These are phyloP conservation scores for Rhizopogon vesiculosus DNA, from an alignment of 768 basidiomycete genomes.

Conservation along the genomic window DNA sequence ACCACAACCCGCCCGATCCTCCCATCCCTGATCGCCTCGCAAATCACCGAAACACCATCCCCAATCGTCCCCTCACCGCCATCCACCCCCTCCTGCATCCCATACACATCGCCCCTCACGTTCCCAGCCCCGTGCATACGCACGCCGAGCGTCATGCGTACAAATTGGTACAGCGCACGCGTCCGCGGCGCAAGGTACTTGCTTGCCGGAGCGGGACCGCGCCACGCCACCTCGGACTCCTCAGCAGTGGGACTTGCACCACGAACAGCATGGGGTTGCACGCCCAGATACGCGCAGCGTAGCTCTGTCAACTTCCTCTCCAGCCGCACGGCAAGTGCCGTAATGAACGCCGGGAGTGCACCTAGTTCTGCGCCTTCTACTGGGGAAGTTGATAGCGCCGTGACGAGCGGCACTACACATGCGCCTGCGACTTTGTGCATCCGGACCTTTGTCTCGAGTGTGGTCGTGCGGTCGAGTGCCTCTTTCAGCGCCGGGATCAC, in stretches of 20 bases:
- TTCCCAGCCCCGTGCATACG: constrained; percentile 81
- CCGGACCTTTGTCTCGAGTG: constrained; percentile 64
- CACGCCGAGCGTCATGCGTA: constrained; percentile 67
- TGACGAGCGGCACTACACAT: constrained; percentile 56
- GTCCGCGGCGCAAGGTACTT: constrained; percentile 48
- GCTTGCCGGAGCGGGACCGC: constrained; percentile 64
- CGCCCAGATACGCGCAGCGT: constrained; percentile 24
- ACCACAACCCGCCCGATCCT: constrained; percentile 57
- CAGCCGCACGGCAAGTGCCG: constrained; percentile 11
- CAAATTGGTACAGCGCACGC: constrained; percentile 70
- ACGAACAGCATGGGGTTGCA: constrained; percentile 16
- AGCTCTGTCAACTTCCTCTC: constrained; percentile 20
- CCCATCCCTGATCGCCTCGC: constrained; percentile 77
- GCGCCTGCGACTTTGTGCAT: constrained; percentile 71
- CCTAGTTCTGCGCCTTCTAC: constrained; percentile 12
- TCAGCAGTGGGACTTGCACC: background rate
- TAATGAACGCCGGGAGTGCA: constrained; percentile 20
- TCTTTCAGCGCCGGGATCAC: constrained; percentile 39
- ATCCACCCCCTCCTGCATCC: constrained; percentile 51
- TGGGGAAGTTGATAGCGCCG: constrained; percentile 23
- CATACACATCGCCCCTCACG: constrained; percentile 51
- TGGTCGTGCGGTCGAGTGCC: constrained; percentile 59
- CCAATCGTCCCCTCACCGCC: constrained; percentile 50
- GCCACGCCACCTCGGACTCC: constrained; percentile 29
- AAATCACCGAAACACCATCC: constrained; percentile 66